phyloP scores from a whole-genome alignment of 345 rosid species.

The Lepidium didymum region DNA sequence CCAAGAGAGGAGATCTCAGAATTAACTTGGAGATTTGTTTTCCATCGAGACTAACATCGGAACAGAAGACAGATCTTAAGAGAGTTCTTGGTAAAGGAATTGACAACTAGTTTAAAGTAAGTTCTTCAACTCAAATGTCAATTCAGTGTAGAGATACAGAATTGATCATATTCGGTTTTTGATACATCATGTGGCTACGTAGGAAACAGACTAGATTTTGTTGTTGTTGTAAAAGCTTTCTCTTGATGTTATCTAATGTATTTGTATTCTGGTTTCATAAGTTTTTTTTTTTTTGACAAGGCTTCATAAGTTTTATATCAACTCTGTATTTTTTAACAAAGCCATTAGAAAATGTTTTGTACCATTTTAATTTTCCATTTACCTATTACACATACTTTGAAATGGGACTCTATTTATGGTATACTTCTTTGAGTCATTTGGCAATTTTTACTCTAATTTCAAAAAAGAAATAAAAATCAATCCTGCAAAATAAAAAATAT shows the following conservation, averaged over 20 bases:
- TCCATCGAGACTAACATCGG: conserved; percentile 46
- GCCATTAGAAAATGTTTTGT: neutral
- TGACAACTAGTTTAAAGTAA: conserved; percentile 8
- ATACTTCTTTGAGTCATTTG: neutral
- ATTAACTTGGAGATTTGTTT: conserved; percentile 51
- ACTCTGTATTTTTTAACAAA: neutral
- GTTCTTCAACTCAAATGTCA: conserved; percentile 8
- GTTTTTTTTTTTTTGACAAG: too few species aligned
- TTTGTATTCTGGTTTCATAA: neutral
- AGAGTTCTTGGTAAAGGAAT: conserved; percentile 44
- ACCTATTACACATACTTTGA: neutral
- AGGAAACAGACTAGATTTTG: neutral
- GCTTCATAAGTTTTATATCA: neutral
- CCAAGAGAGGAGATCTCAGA: conserved; percentile 50
- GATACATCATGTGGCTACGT: neutral
- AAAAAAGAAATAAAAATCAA: too few species aligned
- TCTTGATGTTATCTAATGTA: neutral
- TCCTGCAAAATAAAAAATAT: too few species aligned
- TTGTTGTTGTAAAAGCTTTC: neutral
- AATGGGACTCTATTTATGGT: neutral
- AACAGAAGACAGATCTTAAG: conserved; percentile 61
- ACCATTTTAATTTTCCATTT: neutral
- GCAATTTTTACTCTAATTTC: too few species aligned
- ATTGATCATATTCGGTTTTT: neutral
- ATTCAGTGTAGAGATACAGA: conserved; percentile 41